phyloP scores from a whole-genome alignment of 805 yeast genomes.

The Candida awuae region DNA sequence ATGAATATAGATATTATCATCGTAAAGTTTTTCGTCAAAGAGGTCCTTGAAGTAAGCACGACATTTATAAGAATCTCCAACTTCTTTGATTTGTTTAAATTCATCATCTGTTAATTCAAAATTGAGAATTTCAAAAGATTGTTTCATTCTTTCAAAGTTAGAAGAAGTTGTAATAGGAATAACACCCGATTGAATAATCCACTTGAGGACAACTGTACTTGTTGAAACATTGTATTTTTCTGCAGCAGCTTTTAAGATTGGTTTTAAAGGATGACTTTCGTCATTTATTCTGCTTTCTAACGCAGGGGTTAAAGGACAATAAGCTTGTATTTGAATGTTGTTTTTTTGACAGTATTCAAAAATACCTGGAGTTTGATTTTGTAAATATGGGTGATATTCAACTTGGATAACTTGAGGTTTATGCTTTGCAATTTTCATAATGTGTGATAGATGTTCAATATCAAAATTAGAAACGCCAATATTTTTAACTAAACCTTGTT shows the following conservation, averaged over 20 bases:
- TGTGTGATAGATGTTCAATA: conserved; percentile 35
- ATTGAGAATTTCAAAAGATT: conserved; percentile 46
- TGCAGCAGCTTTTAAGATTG: conserved; percentile 34
- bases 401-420: conserved; percentile 62
- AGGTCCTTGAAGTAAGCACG: conserved; percentile 4
- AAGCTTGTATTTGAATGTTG: conserved; percentile 52
- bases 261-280: conserved; percentile 34
- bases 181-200: conserved; percentile 58
- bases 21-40: conserved; percentile 1
- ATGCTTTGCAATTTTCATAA: conserved; percentile 35
- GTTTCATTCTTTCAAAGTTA: conserved; percentile 45
- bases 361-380: conserved; percentile 52
- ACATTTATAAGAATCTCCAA: conserved; percentile 30
- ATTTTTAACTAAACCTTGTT: conserved; percentile 38
- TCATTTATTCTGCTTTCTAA: conserved; percentile 31
- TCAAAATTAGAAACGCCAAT: conserved; percentile 60
- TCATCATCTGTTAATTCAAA: conserved; percentile 49
- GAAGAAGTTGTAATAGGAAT: conserved; percentile 72
- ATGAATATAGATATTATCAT: not conserved
- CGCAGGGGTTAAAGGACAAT: conserved; percentile 63
- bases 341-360: conserved; percentile 43
- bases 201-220: conserved; percentile 60
- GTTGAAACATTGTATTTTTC: conserved; percentile 50
- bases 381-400: conserved; percentile 60
- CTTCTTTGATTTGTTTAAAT: conserved; percentile 32